Evolutionary conservation across 345 rosid species (phyloP), one percentile per base, ranked within the genome.

Genomic region (Rhodomyrtus tomentosa): DNA sequence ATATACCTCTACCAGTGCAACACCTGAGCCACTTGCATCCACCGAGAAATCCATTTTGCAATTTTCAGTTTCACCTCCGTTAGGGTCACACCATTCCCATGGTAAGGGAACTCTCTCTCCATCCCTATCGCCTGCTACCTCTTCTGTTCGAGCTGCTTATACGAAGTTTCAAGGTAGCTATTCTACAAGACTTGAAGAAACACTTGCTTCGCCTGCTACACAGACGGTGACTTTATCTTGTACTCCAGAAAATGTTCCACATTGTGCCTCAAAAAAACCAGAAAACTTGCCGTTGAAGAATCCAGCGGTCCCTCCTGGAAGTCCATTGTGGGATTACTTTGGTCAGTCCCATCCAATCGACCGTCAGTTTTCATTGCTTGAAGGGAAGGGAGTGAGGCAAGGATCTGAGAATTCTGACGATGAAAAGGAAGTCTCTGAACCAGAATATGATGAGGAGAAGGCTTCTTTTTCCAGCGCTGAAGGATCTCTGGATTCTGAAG

Each of bases 311-410:
- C 92, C 94, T 7, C 81, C 94, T 68, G 94, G 89, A 86, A 88
- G 92, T 52, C 93, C 94, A 20, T 93, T 88, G 16, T 97, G 99
- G 99, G 99, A 97, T 90, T 97, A 88, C 88, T 95, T 97, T 90
- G 94, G 90, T 82, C 92, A 90, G 86, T 88, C 81, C 86, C 95
- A 92, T 87, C 96, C 98, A 27, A 88, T 89, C 40, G 98, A 94
- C 85, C 85, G 85, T 82, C 93, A 91, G 58, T 89, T 92, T 85
- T 90, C 98, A 48, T 89, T 90, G 84, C 92, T 90, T 85, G 92
- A 90, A 79, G 94, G 88, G 25, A 90, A 88, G 83, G 90, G 88
- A 83, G 50, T 22, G 84, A 86, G 80, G 72, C 90, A 82, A 52
- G 90, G 85, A 62, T 74, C 85, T 14, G 96, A 87, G 82, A 87